Conservation (phyloP, 495 filamentous ascomycete genomes). For the Bacidia rubella region DNA sequence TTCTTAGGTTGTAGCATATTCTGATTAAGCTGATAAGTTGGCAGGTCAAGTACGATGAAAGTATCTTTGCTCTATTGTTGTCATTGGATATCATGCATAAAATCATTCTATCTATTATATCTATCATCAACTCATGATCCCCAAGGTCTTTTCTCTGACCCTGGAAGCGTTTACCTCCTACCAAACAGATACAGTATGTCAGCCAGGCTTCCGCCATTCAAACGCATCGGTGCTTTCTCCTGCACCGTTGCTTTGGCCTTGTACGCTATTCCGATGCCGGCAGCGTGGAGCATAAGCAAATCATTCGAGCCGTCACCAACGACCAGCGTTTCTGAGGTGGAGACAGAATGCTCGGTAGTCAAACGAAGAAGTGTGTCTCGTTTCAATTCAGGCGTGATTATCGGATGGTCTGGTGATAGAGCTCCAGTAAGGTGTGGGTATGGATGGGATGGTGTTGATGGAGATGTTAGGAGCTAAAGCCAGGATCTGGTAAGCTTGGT, state of each 20-base stretch:
- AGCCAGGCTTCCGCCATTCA: conserved; percentile 66
- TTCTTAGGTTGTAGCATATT: not conserved
- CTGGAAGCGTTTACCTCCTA: not conserved
- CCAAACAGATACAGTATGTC: conserved; percentile 70
- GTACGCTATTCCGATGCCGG: conserved; percentile 84
- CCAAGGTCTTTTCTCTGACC: too few relatives aligned
- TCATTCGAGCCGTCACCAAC: conserved; percentile 96
- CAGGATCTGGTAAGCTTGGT: not conserved
- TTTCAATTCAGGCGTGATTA: conserved; percentile 76
- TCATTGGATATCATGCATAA: not conserved
- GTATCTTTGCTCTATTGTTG: not conserved
- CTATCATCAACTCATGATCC: too few relatives aligned
- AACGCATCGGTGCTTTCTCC: conserved; percentile 61
- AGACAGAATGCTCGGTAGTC: conserved; percentile 55
- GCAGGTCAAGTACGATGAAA: not conserved
- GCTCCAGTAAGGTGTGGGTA: conserved; percentile 56
- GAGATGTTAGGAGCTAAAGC: conserved; percentile 40
- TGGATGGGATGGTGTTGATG: not conserved
- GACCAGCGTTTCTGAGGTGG: conserved; percentile 63
- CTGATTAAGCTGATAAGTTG: not conserved
- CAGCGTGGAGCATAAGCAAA: conserved; percentile 76
- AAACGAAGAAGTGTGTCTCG: conserved; percentile 61
- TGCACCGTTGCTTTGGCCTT: conserved; percentile 90
- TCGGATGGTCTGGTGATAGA: conserved; percentile 49
- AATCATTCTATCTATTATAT: too few relatives aligned